These are phyloP conservation scores for Mucuna pruriens DNA, from an alignment of 306 rosid species.

Conservation along the genomic window DNA sequence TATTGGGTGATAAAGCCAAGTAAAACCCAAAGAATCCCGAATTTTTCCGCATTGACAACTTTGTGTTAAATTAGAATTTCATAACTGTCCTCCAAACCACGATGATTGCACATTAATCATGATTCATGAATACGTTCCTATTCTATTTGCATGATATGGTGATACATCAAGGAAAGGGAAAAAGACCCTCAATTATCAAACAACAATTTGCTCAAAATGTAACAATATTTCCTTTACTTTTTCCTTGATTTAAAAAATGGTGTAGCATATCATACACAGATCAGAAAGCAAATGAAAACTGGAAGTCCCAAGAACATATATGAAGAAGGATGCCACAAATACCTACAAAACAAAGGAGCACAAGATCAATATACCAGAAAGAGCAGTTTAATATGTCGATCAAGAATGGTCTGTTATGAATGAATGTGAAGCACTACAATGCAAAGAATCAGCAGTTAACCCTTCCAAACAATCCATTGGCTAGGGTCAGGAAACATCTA, in stretches of 20 bases:
- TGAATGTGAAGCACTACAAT: conserved; percentile 31
- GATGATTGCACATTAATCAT: background rate
- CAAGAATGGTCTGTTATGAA: background rate
- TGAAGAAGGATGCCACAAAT: conserved; percentile 31
- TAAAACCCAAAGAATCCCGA: background rate
- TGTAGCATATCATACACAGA: conserved; percentile 31
- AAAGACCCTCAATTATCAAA: conserved; percentile 29
- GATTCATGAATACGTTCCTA: background rate
- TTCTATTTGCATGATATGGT: conserved; percentile 18
- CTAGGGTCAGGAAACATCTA: no score
- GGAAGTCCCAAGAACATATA: conserved; percentile 30
- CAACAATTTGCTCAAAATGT: conserved; percentile 8
- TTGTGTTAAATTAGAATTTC: background rate
- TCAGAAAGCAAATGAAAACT: conserved; percentile 38
- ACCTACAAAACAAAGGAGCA: conserved; percentile 45
- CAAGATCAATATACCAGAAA: conserved; percentile 24
- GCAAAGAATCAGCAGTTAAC: conserved; percentile 22
- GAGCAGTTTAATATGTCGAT: conserved; percentile 4
- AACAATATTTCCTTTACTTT: conserved; percentile 17
- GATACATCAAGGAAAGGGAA: conserved; percentile 4
- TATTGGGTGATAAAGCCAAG: background rate
- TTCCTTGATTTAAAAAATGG: conserved; percentile 4
- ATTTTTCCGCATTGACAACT: background rate
- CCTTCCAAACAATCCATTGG: background rate
- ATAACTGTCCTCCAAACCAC: background rate